Evolutionary conservation across 768 basidiomycete species (phyloP), one percentile per base, ranked within the genome.

Genomic region (Dioszegia aurantiaca): DNA sequence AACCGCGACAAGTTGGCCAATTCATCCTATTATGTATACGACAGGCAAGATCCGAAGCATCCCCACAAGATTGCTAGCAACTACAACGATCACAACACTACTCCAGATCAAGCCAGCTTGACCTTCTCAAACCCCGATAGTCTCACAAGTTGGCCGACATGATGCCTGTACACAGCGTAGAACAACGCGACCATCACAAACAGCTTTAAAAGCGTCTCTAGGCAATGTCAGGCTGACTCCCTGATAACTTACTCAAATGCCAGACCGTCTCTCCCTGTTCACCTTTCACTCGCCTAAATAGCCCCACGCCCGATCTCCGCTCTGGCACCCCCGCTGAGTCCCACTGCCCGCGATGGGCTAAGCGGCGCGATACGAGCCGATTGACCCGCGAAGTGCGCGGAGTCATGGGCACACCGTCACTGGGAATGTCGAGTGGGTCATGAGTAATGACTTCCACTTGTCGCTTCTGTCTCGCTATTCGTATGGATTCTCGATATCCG

Each of bases 401-500:
- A 33, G 14, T 33, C 23, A 14, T 23, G 37, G 54, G 0, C 9
- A 39, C 36, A 17, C 44, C 2, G 42, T 45, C 14, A 51, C n/a
- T 4, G 0, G 14, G 30, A 16, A 2, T 4, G 39, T 23, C 54
- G 24, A 19, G 1, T 8, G 27, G 12, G 36, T 64, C 36, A n/a
- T 39, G 42, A 37, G 65, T 60, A 23, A 52, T 54, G 39, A 62
- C 24, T 17, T 59, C 55, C 17, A 55, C 37, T 43, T 33, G 63
- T 23, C 16, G 41, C 23, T 27, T 59, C 45, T 55, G 44, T 58
- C 31, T 60, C 28, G 24, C 66, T 42, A 61, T 61, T 19, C 67
- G 58, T 16, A 76, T 65, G 5, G 73, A 68, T 46, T 77, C 77
- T 17, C 75, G 56, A 51, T 77, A 77, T 14, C 73, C 72, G 36